These are phyloP conservation scores for Lactifluus volemus DNA, from an alignment of 768 basidiomycete genomes.

Conservation along the genomic window DNA sequence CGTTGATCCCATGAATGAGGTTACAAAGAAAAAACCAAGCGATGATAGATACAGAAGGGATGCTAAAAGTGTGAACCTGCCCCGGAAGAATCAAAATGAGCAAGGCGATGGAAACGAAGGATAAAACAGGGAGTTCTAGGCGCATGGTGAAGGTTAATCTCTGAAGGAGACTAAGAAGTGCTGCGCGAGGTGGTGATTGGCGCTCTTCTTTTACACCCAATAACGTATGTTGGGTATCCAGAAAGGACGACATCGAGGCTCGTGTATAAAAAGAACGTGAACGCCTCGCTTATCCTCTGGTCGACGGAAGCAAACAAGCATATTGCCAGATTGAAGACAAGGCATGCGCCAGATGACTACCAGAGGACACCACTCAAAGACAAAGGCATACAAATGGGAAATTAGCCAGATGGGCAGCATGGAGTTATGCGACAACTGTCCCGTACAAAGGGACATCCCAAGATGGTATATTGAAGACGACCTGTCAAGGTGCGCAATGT, in stretches of 20 bases:
- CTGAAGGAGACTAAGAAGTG: conserved; percentile 3
- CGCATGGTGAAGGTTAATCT: conserved; percentile 3
- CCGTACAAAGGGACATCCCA: conserved; percentile 10
- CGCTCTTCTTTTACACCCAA: neutral
- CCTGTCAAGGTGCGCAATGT: neutral
- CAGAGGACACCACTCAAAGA: neutral
- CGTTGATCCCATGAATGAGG: conserved; percentile 25
- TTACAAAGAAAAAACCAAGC: conserved; percentile 22
- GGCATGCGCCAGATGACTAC: neutral
- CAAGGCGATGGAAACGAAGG: conserved; percentile 11
- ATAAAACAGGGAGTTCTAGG: conserved; percentile 15
- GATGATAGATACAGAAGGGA: conserved; percentile 19
- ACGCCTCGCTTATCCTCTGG: neutral
- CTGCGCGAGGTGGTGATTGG: neutral
- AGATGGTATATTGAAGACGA: conserved; percentile 12
- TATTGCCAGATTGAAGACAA: conserved; percentile 16
- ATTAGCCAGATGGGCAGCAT: neutral
- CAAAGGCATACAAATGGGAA: neutral
- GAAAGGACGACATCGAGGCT: neutral
- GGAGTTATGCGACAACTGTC: neutral
- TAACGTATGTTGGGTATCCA: neutral
- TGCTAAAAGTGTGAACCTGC: conserved; percentile 9
- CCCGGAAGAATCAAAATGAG: conserved; percentile 16
- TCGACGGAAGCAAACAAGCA: conserved; percentile 2
- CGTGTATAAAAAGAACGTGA: neutral